A percentile compares a stretch with the other conserved stretches of the same genome.
These are phyloP conservation scores for Brassica nigra DNA, from an alignment of 345 rosid genomes.

Conservation along the genomic window DNA sequence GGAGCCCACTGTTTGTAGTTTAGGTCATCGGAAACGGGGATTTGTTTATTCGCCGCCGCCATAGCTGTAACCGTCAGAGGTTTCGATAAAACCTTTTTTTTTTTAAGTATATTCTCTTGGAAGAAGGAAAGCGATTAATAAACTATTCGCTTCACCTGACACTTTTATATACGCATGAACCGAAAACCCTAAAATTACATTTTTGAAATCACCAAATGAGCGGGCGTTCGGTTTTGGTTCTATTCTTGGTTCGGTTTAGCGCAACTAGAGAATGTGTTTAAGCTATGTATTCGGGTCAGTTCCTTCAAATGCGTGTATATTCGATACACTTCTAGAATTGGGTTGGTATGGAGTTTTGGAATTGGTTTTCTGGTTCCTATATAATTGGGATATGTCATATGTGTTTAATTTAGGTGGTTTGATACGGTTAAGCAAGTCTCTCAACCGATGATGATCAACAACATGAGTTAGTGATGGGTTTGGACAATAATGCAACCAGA, in stretches of 20 bases:
- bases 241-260: not conserved
- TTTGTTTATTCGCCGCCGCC: constrained; percentile 10
- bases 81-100: not conserved
- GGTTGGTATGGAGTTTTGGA: not conserved
- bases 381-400: not conserved
- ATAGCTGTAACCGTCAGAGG: not conserved
- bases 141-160: not conserved
- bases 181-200: not conserved
- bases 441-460: not conserved
- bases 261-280: not conserved
- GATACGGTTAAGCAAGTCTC: not conserved
- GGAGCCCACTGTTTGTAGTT: constrained; percentile 20
- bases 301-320: not conserved
- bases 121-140: not conserved
- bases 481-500: not conserved
- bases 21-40: constrained; percentile 4
- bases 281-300: not conserved
- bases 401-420: not conserved
- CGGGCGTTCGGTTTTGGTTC: not conserved
- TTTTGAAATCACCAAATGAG: not conserved
- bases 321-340: not conserved
- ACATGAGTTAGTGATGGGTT: not conserved
- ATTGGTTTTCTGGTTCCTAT: not conserved
- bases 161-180: not conserved
- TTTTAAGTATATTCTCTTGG: constrained; percentile 17